These are phyloP conservation scores for Cordyceps pruinosa DNA, from an alignment of 2,329 filamentous ascomycete species.

Conservation along the genomic window DNA sequence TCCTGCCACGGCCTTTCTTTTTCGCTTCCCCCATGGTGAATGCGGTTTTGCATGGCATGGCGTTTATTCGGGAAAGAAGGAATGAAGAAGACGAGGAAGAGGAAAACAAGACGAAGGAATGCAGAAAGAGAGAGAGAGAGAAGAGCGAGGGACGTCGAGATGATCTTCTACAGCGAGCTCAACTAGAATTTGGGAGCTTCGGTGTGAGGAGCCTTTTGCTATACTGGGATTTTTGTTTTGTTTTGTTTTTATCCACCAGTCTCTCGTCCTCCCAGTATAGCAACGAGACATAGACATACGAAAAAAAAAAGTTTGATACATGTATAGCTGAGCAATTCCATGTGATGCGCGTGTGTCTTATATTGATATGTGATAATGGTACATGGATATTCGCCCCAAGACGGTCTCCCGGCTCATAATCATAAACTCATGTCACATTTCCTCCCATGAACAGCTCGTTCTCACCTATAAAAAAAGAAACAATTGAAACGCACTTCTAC, in stretches of 20 bases:
- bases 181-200: background rate
- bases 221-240: constrained; percentile 2
- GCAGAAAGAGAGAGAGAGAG: no score
- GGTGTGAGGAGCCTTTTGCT: constrained; percentile 9
- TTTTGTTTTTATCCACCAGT: background rate
- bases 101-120: no score
- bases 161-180: background rate
- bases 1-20: no score
- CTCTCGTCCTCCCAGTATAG: background rate
- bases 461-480: background rate
- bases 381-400: background rate
- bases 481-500: constrained; percentile 14
- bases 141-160: background rate
- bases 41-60: constrained; percentile 18
- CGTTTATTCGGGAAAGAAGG: constrained; percentile 23
- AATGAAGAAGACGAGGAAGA: constrained; percentile 14
- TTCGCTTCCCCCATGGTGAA: constrained; percentile 7
- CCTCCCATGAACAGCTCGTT: background rate
- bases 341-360: background rate
- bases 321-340: background rate
- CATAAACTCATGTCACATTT: constrained; percentile 4
- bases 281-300: constrained; percentile 2
- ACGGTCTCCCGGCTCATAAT: background rate
- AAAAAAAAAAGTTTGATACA: constrained; percentile 12
- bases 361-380: background rate